phyloP scores from a whole-genome alignment of 2,329 filamentous ascomycete species.

The Alternaria gansuensis region DNA sequence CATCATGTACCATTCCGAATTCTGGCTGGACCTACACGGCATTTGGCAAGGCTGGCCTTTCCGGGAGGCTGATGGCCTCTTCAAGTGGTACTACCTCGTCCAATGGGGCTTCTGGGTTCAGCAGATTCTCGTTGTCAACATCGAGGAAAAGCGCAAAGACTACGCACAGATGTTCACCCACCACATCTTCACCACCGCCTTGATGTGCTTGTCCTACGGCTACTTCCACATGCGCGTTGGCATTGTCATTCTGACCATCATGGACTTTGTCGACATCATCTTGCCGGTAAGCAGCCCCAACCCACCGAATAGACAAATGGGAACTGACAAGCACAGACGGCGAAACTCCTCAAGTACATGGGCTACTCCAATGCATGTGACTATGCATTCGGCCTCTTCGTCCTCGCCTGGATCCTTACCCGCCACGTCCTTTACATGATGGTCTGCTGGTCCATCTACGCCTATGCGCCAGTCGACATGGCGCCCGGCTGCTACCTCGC shows the following conservation, averaged over 20 bases:
- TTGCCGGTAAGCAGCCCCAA: conserved; percentile 68
- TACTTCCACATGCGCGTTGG: conserved; percentile 89
- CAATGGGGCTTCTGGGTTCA: conserved; percentile 95
- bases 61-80: conserved; percentile 74
- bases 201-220: conserved; percentile 83
- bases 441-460: conserved; percentile 84
- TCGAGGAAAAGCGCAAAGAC: conserved; percentile 93
- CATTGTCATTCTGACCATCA: conserved; percentile 86
- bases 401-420: conserved; percentile 82
- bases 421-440: conserved; percentile 83
- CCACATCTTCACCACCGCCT: conserved; percentile 85
- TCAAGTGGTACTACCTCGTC: conserved; percentile 89
- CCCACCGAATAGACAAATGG: not conserved
- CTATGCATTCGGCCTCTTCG: conserved; percentile 82
- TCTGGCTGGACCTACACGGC: conserved; percentile 77
- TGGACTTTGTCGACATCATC: conserved; percentile 92
- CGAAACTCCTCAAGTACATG: conserved; percentile 91
- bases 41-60: conserved; percentile 88
- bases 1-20: conserved; percentile 78
- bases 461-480: conserved; percentile 69
- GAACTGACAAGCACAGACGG: conserved; percentile 65
- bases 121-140: conserved; percentile 91
- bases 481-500: conserved; percentile 74
- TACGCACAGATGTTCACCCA: conserved; percentile 96
- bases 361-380: conserved; percentile 81